These are phyloP conservation scores for Melaleuca quinquenervia DNA, from an alignment of 345 rosid genomes.

Conservation along the genomic window DNA sequence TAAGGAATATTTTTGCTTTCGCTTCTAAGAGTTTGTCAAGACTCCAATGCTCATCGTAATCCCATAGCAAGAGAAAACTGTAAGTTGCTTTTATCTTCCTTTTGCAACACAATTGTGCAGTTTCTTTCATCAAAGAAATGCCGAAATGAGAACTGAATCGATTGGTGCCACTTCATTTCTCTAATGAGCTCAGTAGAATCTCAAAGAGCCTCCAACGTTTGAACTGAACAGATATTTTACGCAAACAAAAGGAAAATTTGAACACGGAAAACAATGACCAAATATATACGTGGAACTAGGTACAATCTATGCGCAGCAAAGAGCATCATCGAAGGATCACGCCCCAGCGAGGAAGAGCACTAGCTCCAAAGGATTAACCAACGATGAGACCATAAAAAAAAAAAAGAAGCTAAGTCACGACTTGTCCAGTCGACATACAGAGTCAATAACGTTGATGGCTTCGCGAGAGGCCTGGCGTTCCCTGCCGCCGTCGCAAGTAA, in stretches of 20 bases:
- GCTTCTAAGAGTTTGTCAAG: neutral
- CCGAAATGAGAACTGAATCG: neutral
- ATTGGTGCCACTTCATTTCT: neutral
- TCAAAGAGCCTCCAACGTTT: neutral
- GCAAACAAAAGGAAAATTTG: neutral
- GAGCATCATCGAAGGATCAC: neutral
- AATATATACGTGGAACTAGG: neutral
- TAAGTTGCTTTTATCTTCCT: neutral
- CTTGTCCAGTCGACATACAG: constrained; percentile 29
- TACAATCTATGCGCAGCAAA: neutral
- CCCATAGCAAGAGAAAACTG: neutral
- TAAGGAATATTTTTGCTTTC: neutral
- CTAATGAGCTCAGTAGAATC: neutral
- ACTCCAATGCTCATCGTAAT: neutral
- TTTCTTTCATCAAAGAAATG: neutral
- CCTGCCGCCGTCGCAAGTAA: constrained; percentile 90
- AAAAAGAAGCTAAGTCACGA: neutral
- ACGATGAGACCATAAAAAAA: neutral
- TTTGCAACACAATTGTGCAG: neutral
- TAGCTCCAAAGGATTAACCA: neutral
- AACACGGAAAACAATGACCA: neutral
- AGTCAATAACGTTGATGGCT: constrained; percentile 71
- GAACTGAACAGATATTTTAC: neutral
- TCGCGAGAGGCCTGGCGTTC: constrained; percentile 84
- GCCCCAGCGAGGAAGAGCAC: neutral